Percentiles rank a stretch among this genome's conserved stretches.
Evolutionary conservation across 2,329 filamentous ascomycete genomes (phyloP).

Genomic region (Xylaria digitata): DNA sequence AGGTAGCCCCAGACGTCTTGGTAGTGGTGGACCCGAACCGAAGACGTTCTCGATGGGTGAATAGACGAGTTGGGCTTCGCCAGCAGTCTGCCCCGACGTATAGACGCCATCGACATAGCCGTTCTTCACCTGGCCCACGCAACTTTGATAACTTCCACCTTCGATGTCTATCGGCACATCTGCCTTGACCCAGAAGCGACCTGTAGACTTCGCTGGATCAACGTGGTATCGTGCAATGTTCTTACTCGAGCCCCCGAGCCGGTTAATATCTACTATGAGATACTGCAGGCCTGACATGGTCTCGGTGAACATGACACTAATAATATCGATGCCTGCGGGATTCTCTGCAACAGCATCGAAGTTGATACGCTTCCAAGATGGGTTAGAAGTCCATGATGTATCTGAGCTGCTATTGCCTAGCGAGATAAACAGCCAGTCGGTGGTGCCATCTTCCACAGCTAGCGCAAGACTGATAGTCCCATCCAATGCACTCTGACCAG

Average conservation of each 20-base stretch:
- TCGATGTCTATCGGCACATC: constrained; percentile 22
- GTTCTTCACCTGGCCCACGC: constrained; percentile 11
- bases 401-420: constrained; percentile 9
- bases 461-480: constrained; percentile 17
- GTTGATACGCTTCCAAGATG: constrained; percentile 1
- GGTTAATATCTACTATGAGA: constrained; percentile 14
- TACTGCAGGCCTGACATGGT: constrained; percentile 10
- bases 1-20: constrained; percentile 14
- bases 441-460: not conserved
- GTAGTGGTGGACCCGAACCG: constrained; percentile 12
- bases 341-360: constrained; percentile 22
- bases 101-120: constrained; percentile 21
- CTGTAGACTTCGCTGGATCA: constrained; percentile 23
- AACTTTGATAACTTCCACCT: constrained; percentile 18
- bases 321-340: constrained; percentile 1
- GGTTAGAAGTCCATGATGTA: constrained; percentile 14
- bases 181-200: constrained; percentile 10
- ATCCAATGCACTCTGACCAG: constrained; percentile 14
- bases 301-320: constrained; percentile 14
- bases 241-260: constrained; percentile 1
- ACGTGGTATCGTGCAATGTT: constrained; percentile 19
- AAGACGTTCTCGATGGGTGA: constrained; percentile 13
- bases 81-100: constrained; percentile 4
- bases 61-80: constrained; percentile 14
- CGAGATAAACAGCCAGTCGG: constrained; percentile 17